These are phyloP conservation scores for Phycomyces blakesleeanus DNA, from an alignment of 192 early-diverging fungal species.

Conservation along the genomic window DNA sequence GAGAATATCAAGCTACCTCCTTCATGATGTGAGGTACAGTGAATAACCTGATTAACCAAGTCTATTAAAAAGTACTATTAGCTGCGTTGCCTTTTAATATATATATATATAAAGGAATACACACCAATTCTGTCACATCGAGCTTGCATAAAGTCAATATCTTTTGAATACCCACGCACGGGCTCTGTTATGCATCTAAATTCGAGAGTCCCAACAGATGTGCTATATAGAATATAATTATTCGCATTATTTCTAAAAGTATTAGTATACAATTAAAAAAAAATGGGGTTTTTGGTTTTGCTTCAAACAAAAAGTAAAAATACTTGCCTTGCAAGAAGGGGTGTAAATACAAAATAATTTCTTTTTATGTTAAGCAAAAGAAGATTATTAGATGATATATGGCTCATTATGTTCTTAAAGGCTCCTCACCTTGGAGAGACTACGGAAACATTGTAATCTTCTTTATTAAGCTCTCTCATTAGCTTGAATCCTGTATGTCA, in stretches of 20 bases:
- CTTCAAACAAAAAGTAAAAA: background rate
- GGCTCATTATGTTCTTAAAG: background rate
- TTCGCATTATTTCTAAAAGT: background rate
- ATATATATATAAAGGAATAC: background rate
- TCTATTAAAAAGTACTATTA: constrained; percentile 24
- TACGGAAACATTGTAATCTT: constrained; percentile 66
- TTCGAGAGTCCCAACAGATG: constrained; percentile 82
- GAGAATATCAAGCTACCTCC: constrained; percentile 10
- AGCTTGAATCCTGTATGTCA: constrained; percentile 68
- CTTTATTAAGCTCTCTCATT: constrained; percentile 64
- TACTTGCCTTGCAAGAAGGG: constrained; percentile 61
- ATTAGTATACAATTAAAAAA: too few species aligned
- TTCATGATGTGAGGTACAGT: constrained; percentile 38
- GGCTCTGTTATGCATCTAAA: constrained; percentile 86
- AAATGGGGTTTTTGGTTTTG: background rate
- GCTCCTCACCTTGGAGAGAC: constrained; percentile 66
- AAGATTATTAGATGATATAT: background rate
- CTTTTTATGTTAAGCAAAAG: constrained; percentile 21
- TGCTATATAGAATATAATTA: constrained; percentile 35
- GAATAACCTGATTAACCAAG: constrained; percentile 36
- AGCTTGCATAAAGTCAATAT: constrained; percentile 67
- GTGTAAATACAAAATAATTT: constrained; percentile 87
- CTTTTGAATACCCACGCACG: constrained; percentile 51
- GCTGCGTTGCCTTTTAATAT: too few species aligned
- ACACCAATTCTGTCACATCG: constrained; percentile 47